These are phyloP conservation scores for Candida arabinofermentans DNA, from an alignment of 805 yeast genomes.

Conservation along the genomic window DNA sequence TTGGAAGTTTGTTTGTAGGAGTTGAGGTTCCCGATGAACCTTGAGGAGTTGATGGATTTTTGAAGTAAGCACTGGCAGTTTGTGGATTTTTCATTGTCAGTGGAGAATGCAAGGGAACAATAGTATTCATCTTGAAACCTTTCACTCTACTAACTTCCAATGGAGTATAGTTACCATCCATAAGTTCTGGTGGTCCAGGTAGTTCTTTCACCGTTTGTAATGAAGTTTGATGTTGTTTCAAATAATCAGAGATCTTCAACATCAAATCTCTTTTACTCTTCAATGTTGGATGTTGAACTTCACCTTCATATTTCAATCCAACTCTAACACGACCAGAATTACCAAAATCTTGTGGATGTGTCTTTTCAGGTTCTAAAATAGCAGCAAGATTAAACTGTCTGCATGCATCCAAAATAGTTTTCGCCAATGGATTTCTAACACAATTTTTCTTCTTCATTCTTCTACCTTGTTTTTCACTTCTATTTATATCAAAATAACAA, in stretches of 20 bases:
- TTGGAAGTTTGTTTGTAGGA: slow-evolving; percentile 45
- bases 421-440: slow-evolving; percentile 84
- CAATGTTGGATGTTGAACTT: slow-evolving; percentile 31
- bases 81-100: slow-evolving; percentile 81
- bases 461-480: slow-evolving; percentile 80
- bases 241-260: slow-evolving; percentile 53
- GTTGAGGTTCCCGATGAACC: slow-evolving; percentile 9
- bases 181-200: slow-evolving; percentile 62
- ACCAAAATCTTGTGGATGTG: slow-evolving; percentile 96
- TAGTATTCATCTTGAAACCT: slow-evolving; percentile 80
- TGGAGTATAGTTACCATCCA: slow-evolving; percentile 43
- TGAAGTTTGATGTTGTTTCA: slow-evolving; percentile 67
- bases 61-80: slow-evolving; percentile 64
- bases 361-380: slow-evolving; percentile 71
- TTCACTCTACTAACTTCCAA: slow-evolving; percentile 70
- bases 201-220: slow-evolving; percentile 56
- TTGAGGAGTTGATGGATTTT: slow-evolving; percentile 40
- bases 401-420: slow-evolving; percentile 73
- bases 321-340: slow-evolving; percentile 95
- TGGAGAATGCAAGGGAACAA: slow-evolving; percentile 84
- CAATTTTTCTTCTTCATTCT: slow-evolving; percentile 67
- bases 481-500: slow-evolving; percentile 78
- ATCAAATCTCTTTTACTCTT: slow-evolving; percentile 65
- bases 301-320: slow-evolving; percentile 48
- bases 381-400: slow-evolving; percentile 26